Evolutionary conservation across 768 basidiomycete genomes (phyloP).

Genomic region (Ramaria sp.): DNA sequence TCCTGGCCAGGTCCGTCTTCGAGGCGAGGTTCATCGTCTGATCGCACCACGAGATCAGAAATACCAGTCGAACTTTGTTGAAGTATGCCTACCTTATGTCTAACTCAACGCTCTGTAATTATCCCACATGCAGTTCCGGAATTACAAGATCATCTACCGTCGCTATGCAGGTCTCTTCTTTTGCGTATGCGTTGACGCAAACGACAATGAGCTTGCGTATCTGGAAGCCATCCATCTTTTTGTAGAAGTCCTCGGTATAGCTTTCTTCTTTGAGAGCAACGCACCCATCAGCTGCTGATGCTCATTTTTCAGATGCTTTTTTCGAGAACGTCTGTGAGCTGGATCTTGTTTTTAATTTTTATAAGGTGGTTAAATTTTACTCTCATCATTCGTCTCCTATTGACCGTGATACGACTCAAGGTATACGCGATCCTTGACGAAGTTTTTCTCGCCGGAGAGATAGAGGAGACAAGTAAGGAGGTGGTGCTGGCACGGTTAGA

Average conservation of each 20-base stretch:
- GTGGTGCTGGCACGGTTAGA: constrained; percentile 88
- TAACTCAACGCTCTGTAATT: not conserved
- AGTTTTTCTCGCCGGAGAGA: constrained; percentile 95
- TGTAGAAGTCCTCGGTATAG: constrained; percentile 89
- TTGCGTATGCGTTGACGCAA: constrained; percentile 93
- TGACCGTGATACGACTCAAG: constrained; percentile 27
- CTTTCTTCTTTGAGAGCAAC: not conserved
- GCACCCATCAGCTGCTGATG: constrained; percentile 6
- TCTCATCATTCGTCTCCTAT: not conserved
- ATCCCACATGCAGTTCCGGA: constrained; percentile 64
- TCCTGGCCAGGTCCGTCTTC: constrained; percentile 66
- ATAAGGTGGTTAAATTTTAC: constrained; percentile 49
- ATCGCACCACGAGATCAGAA: constrained; percentile 97
- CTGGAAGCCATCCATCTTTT: constrained; percentile 97
- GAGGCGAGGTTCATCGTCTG: constrained; percentile 92
- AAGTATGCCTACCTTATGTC: constrained; percentile 42
- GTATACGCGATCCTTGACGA: constrained; percentile 98
- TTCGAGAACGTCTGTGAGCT: constrained; percentile 99
- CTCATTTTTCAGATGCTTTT: constrained; percentile 65
- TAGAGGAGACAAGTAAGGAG: constrained; percentile 96
- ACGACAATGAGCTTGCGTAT: constrained; percentile 97
- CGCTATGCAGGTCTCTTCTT: constrained; percentile 98
- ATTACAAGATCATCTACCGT: constrained; percentile 95
- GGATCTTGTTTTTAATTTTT: constrained; percentile 98
- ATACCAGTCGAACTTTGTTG: constrained; percentile 98